phyloP scores from a whole-genome alignment of 441 rosid species.

The Breynia disticha region DNA sequence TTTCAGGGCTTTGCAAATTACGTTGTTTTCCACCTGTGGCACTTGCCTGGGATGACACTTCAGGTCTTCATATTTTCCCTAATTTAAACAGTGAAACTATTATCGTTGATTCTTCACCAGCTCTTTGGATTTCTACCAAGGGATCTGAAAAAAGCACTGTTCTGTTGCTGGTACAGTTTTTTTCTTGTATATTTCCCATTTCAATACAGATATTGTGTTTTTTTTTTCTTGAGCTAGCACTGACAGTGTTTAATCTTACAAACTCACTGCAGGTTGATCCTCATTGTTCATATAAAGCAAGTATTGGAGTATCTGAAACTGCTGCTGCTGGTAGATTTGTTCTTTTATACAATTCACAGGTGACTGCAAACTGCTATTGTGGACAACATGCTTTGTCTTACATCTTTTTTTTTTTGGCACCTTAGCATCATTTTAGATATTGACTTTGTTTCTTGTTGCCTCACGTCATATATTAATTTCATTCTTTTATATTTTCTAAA shows the following conservation, averaged over 20 bases:
- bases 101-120: slow-evolving; percentile 74
- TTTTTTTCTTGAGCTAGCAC: neutral
- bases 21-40: slow-evolving; percentile 98
- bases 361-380: slow-evolving; percentile 12
- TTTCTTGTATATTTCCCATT: neutral
- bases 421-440: neutral
- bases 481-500: too few relatives aligned
- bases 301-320: slow-evolving; percentile 51
- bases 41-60: slow-evolving; percentile 88
- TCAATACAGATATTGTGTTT: neutral
- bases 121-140: slow-evolving; percentile 52
- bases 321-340: slow-evolving; percentile 72
- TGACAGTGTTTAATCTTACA: neutral
- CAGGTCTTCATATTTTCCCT: slow-evolving; percentile 75
- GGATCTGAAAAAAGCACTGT: slow-evolving; percentile 65
- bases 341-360: slow-evolving; percentile 74
- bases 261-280: slow-evolving; percentile 75
- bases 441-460: neutral
- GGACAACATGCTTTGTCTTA: neutral
- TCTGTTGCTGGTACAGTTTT: slow-evolving; percentile 50
- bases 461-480: too few relatives aligned
- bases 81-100: slow-evolving; percentile 57
- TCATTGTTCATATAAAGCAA: slow-evolving; percentile 77
- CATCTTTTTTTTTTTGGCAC: neutral
- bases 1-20: slow-evolving; percentile 82